Conservation (phyloP, 2,329 filamentous ascomycete species). For the Xylaria arbuscula region DNA sequence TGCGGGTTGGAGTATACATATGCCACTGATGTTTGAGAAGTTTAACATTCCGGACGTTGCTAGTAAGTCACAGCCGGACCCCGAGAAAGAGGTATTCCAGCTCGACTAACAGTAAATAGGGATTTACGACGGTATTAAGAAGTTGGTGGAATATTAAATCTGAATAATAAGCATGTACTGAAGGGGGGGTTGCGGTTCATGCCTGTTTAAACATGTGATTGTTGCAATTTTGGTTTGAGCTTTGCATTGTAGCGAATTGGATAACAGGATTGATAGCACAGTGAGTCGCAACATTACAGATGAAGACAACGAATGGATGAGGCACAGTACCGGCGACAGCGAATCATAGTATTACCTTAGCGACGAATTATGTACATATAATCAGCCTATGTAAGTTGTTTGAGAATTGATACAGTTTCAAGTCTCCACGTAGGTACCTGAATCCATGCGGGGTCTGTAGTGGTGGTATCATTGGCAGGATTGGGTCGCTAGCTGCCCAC, state of each 20-base stretch:
- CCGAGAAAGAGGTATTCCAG: not conserved
- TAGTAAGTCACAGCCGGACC: slow-evolving; percentile 69
- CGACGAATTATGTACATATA: too few relatives aligned
- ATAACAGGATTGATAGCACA: not conserved
- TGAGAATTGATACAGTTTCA: too few relatives aligned
- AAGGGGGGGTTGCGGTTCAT: not conserved
- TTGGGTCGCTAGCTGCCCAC: slow-evolving; percentile 15
- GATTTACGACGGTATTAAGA: slow-evolving; percentile 77
- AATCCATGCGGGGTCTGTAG: slow-evolving; percentile 8
- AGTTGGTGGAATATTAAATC: slow-evolving; percentile 70
- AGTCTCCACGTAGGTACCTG: not conserved
- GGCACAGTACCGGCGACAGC: too few relatives aligned
- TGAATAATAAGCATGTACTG: not conserved
- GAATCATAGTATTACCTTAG: too few relatives aligned
- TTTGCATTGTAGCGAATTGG: not conserved
- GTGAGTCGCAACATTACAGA: not conserved
- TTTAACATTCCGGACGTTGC: slow-evolving; percentile 87
- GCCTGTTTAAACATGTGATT: not conserved
- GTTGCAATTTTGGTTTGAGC: not conserved
- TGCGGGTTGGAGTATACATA: slow-evolving; percentile 90
- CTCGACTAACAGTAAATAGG: slow-evolving; percentile 59
- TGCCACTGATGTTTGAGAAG: slow-evolving; percentile 80
- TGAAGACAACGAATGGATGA: not conserved
- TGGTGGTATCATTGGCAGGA: not conserved
- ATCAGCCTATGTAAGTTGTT: too few relatives aligned